A percentile compares a stretch with the other conserved stretches of the same genome.
phyloP scores from a whole-genome alignment of 2,329 filamentous ascomycete species.

The Penicillium digitatum region DNA sequence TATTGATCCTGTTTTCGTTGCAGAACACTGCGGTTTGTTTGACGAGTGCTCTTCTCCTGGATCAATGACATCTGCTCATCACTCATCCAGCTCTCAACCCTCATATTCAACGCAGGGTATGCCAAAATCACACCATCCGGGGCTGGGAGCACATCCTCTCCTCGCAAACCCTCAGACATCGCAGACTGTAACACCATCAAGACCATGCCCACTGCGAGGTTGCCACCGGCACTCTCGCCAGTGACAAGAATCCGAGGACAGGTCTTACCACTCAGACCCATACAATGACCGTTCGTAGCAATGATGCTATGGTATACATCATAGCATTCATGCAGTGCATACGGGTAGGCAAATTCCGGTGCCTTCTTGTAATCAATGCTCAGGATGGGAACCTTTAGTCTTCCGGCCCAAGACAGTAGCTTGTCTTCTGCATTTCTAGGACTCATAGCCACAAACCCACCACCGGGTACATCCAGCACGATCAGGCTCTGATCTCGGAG shows the following conservation, averaged over 20 bases:
- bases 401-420: conserved; percentile 84
- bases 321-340: conserved; percentile 81
- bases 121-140: conserved; percentile 80
- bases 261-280: conserved; percentile 66
- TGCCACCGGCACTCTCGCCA: conserved; percentile 79
- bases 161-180: conserved; percentile 54
- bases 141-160: conserved; percentile 60
- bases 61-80: conserved; percentile 97
- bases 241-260: conserved; percentile 67
- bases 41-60: conserved; percentile 71
- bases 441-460: conserved; percentile 94
- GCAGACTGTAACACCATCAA: conserved; percentile 84
- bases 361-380: conserved; percentile 90
- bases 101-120: conserved; percentile 92
- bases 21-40: conserved; percentile 73
- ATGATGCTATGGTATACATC: conserved; percentile 76
- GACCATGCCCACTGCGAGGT: conserved; percentile 72
- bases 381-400: conserved; percentile 79
- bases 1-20: conserved; percentile 86
- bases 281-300: conserved; percentile 66
- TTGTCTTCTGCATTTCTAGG: conserved; percentile 94
- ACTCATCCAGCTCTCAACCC: conserved; percentile 98
- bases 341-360: conserved; percentile 78
- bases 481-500: conserved; percentile 72
- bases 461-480: conserved; percentile 85